Conservation (phyloP, 306 rosid genomes). For the Trifolium subterraneum region DNA sequence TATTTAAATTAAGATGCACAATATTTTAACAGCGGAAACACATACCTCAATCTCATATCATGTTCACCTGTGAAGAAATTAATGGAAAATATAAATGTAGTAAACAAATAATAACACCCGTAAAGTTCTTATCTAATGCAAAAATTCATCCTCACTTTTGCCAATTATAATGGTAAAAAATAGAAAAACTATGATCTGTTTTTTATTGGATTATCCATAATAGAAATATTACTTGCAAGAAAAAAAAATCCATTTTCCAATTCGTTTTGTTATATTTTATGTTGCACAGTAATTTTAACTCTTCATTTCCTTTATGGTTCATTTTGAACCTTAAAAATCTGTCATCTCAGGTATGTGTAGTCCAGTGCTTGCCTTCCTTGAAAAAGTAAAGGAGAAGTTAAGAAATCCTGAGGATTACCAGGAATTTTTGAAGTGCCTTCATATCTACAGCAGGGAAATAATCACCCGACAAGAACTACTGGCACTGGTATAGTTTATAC, state of each 20-base stretch:
- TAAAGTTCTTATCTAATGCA: slow-evolving; percentile 24
- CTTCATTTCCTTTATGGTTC: slow-evolving; percentile 4
- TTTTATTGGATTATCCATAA: slow-evolving; percentile 27
- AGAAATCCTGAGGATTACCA: slow-evolving; percentile 80
- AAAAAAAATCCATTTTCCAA: slow-evolving; percentile 13
- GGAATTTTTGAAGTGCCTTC: slow-evolving; percentile 96
- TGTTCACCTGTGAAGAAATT: slow-evolving; percentile 6
- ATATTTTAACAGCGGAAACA: slow-evolving; percentile 23
- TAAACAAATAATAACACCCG: neutral
- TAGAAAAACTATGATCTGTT: neutral
- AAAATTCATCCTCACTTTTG: slow-evolving; percentile 18
- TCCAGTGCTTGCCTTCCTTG: slow-evolving; percentile 82
- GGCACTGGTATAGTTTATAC: slow-evolving; percentile 70
- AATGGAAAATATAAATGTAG: slow-evolving; percentile 12
- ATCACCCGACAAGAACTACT: slow-evolving; percentile 83
- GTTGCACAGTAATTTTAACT: slow-evolving; percentile 26
- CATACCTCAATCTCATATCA: slow-evolving; percentile 5
- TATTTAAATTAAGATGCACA: slow-evolving; percentile 5
- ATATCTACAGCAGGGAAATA: slow-evolving; percentile 94
- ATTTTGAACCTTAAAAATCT: slow-evolving; percentile 18
- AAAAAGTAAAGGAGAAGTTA: slow-evolving; percentile 90
- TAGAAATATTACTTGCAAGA: slow-evolving; percentile 13
- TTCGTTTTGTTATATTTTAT: slow-evolving; percentile 23
- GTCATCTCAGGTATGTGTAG: slow-evolving; percentile 69
- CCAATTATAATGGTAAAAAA: neutral